These are phyloP conservation scores for Chrysopogon serrulatus DNA, from an alignment of 176 grass and related monocot species.

Conservation along the genomic window DNA sequence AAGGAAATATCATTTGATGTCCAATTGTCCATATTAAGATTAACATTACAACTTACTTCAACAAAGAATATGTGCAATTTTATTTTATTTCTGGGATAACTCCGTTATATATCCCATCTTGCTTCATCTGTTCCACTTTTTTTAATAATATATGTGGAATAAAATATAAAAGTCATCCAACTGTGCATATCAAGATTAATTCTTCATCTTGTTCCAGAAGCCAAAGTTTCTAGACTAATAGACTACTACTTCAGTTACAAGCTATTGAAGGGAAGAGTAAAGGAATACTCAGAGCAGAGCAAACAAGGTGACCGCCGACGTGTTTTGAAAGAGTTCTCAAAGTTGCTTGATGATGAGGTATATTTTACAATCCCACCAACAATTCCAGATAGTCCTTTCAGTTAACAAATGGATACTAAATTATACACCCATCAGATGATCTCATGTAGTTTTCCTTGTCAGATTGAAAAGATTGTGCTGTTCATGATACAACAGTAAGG, in stretches of 20 bases:
- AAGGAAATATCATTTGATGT: neutral
- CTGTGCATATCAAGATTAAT: neutral
- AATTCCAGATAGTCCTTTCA: too few species aligned
- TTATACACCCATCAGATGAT: neutral
- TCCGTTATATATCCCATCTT: neutral
- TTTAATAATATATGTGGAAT: neutral
- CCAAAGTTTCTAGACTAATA: neutral
- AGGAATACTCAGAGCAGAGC: constrained; percentile 47
- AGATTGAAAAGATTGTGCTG: constrained; percentile 56
- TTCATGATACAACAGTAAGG: constrained; percentile 64
- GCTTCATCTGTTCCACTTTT: neutral
- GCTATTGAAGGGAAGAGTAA: constrained; percentile 48
- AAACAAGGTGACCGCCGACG: constrained; percentile 7
- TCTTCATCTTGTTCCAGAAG: neutral
- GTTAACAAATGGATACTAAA: too few species aligned
- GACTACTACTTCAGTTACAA: constrained; percentile 54
- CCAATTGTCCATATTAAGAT: neutral
- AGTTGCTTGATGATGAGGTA: constrained; percentile 59
- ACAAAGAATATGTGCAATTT: neutral
- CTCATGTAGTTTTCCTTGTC: neutral
- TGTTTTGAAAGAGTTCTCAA: constrained; percentile 57
- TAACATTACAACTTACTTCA: neutral
- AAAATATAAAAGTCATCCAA: neutral
- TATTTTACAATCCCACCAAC: neutral
- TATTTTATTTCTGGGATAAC: neutral